Percentiles rank a stretch among this genome's conserved stretches.
Evolutionary conservation across 2,329 filamentous ascomycete genomes (phyloP).

Genomic region (Tricladium varicosporioides): DNA sequence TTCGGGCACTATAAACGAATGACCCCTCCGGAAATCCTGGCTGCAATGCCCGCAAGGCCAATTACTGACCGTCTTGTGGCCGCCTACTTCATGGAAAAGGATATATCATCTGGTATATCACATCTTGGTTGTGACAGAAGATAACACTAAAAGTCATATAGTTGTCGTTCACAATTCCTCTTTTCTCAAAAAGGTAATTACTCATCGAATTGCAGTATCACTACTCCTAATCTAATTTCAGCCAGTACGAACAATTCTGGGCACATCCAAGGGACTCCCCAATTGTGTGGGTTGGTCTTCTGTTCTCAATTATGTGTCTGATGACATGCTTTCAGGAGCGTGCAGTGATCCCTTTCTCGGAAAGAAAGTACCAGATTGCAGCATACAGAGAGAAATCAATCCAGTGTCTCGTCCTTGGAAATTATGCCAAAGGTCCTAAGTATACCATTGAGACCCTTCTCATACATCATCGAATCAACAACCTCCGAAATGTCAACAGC

Average conservation of each 20-base stretch:
- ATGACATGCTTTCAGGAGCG: conserved; percentile 43
- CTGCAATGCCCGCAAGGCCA: conserved; percentile 43
- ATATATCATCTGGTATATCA: conserved; percentile 39
- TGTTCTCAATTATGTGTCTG: conserved; percentile 36
- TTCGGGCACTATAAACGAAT: neutral
- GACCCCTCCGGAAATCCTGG: conserved; percentile 40
- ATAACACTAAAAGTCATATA: no score
- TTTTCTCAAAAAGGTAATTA: no score
- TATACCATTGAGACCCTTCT: conserved; percentile 49
- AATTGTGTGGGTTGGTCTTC: conserved; percentile 48
- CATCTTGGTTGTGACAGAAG: no score
- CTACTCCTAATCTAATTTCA: neutral
- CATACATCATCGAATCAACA: conserved; percentile 48
- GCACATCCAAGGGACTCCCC: conserved; percentile 38
- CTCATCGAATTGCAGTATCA: neutral
- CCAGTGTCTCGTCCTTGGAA: conserved; percentile 47
- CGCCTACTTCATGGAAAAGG: conserved; percentile 50
- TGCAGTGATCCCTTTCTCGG: conserved; percentile 27
- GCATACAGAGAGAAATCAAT: conserved; percentile 47
- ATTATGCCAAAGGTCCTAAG: conserved; percentile 47
- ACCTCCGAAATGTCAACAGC: neutral
- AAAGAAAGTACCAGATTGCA: conserved; percentile 45
- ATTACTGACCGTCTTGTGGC: conserved; percentile 49
- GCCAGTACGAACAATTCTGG: conserved; percentile 48
- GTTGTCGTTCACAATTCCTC: no score